Conservation (phyloP, 2,329 filamentous ascomycete species). For the Myriangium duriaei region DNA sequence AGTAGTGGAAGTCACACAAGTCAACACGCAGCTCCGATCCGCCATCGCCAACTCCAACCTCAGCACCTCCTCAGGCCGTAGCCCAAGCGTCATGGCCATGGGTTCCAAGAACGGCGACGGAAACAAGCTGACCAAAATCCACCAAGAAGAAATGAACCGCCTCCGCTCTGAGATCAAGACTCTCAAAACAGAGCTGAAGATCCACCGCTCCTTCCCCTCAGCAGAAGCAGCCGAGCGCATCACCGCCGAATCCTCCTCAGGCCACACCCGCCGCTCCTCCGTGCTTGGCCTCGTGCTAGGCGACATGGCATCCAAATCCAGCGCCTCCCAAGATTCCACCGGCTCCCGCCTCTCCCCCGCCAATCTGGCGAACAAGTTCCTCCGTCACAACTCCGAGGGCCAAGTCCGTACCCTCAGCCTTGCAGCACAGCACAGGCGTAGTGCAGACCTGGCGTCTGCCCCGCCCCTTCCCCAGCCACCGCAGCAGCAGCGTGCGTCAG, state of each 20-base stretch:
- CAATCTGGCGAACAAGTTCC: slow-evolving; percentile 39
- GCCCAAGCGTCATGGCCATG: slow-evolving; percentile 12
- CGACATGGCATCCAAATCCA: slow-evolving; percentile 16
- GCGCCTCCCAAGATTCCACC: slow-evolving; percentile 11
- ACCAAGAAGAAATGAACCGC: slow-evolving; percentile 43
- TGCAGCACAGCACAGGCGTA: background rate
- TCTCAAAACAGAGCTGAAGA: slow-evolving; percentile 50
- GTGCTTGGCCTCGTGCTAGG: slow-evolving; percentile 2
- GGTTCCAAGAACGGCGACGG: background rate
- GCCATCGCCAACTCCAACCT: slow-evolving; percentile 18
- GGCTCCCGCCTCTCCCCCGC: slow-evolving; percentile 20
- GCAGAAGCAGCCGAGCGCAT: slow-evolving; percentile 11
- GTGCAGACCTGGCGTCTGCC: slow-evolving; percentile 7
- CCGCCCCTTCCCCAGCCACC: slow-evolving; percentile 21
- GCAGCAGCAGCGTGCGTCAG: slow-evolving; percentile 14
- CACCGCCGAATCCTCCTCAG: slow-evolving; percentile 8
- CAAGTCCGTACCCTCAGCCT: slow-evolving; percentile 32
- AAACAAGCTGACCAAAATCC: slow-evolving; percentile 6
- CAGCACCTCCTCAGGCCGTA: slow-evolving; percentile 13
- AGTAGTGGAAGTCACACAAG: slow-evolving; percentile 28
- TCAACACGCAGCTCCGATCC: slow-evolving; percentile 32
- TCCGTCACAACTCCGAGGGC: slow-evolving; percentile 42
- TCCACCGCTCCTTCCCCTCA: slow-evolving; percentile 40
- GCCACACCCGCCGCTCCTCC: slow-evolving; percentile 3
- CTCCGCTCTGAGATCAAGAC: slow-evolving; percentile 48